Base-by-base conservation (phyloP, 495 filamentous ascomycete species). In the Viridothelium virens region DNA sequence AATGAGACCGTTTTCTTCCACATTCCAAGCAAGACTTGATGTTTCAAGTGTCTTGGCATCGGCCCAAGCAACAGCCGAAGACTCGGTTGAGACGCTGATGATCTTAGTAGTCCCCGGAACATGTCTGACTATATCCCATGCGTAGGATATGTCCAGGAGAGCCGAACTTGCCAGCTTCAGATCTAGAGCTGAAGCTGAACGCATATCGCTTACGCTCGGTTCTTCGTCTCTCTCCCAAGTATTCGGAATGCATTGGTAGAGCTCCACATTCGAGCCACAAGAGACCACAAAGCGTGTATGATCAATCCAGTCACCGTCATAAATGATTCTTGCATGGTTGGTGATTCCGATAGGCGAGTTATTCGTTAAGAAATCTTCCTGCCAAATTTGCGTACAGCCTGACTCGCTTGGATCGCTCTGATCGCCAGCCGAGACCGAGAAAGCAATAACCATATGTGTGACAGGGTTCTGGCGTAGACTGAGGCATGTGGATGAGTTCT, bases 301-400 rank as follows among this genome's bases (percentile, higher is more conserved):
- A 36, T 59, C 53, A 36, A 59, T 59, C 53, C 53, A 59, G 31
- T 59, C 53, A 10, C 53, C 53, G 53, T 59, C 31, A 18, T 36
- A 18, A 18, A 59, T 18, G 14, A 36, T 18, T 14, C 36, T 31
- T 9, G 53, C 10, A 36, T 59, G 31, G 31, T 36, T 36, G 18
- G n/a, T 59, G 31, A 59, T 36, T 3, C 25, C 53, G 14, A 36
- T 36, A 34, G 53, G 53, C n/a, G 53, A 33, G 31, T 33, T 33
- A 31, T 59, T 33, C 2, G 18, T 6, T 7, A 11, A 59, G 31
- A 59, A 59, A 36, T 59, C 31, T 18, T 33, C 25, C 7, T 59
- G 31, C 53, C 53, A 59, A 36, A 59, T 59, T 59, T 59, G 53
- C 2, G 31, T 36, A 31, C 53, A 33, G 18, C 53, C 53, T 10